Conservation (phyloP, 441 rosid species). For the Pelargonium cotyledonis region DNA sequence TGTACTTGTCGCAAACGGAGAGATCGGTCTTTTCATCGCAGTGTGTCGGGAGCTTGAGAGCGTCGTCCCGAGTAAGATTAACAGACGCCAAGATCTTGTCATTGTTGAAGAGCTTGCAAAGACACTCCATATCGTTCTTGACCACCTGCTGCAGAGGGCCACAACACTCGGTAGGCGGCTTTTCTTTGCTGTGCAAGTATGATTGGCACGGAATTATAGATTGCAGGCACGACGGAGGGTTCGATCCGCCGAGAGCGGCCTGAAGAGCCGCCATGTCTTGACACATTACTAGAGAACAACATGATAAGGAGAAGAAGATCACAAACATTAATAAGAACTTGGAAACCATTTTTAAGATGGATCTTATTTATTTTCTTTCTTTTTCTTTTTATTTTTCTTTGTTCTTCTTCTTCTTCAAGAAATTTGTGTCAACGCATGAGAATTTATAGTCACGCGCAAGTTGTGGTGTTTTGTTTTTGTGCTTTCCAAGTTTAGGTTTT, state of each 20-base stretch:
- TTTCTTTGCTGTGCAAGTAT: neutral
- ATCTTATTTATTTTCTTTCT: too few species aligned
- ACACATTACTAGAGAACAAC: neutral
- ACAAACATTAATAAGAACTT: neutral
- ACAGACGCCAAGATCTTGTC: neutral
- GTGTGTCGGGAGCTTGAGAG: neutral
- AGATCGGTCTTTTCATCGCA: neutral
- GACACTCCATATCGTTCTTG: neutral
- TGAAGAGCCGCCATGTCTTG: neutral
- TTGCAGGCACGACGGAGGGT: neutral
- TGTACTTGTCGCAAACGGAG: neutral
- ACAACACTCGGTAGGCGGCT: neutral
- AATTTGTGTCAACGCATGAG: too few species aligned
- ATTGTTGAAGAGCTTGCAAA: neutral
- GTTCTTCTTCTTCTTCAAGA: too few species aligned
- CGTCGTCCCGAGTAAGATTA: neutral
- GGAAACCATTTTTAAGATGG: neutral
- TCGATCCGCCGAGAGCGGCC: too few species aligned
- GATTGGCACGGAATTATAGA: neutral
- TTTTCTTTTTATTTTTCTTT: too few species aligned
- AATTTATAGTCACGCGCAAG: too few species aligned
- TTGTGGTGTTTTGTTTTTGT: too few species aligned
- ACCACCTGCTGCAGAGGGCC: neutral
- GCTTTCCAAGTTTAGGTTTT: too few species aligned
- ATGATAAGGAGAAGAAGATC: neutral